Evolutionary conservation across 1,284 basidiomycete species (phyloP), one percentile per base, ranked within the genome.

Genomic region (Neolentinus lepideus): DNA sequence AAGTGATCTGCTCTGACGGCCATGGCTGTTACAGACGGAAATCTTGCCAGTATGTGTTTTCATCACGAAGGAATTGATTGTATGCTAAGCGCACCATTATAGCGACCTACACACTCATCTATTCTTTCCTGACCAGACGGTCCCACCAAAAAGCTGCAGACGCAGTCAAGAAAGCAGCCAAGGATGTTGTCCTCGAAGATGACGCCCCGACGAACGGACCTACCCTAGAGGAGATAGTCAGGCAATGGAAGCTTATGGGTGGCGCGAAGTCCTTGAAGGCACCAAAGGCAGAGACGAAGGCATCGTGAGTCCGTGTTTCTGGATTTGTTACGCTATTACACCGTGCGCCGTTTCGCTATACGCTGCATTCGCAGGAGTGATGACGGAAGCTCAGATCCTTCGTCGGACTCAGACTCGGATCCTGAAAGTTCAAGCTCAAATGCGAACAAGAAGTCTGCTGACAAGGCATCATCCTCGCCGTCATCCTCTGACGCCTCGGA

Each of bases 41-140:
- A 72, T 64, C 66, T 78, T 29, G 78, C 76, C 47, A 71, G 80
- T 80, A 69, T 54, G 75, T 61, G 26, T 29, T 6, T 16, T 31
- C 16, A 16, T 16, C 6, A 14, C 27, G 19, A 19, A 9, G 36
- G 3, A 22, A 19, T 19, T 19, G 45, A 8, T 10, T 19, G 19
- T 9, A 47, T 43, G 19, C 38, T 43, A 16, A 43, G n/a, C n/a
- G 16, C 6, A 25, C 11, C 24, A n/a, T 8, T 36, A 38, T 21
- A 90, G 89, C 75, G 29, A 86, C 85, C 11, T 91, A 90, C 73
- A 76, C 80, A 60, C 70, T 89, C 56, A 80, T 91, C 56, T 79
- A 90, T 64, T 72, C 80, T n/a, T 92, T 92, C 69, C 74, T 92
- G 36, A 73, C 67, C 56, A 78, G 80, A 61, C 80, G 76, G 52